Base-by-base conservation (phyloP, 805 yeast genomes). In the Candida coquimbonensis region DNA sequence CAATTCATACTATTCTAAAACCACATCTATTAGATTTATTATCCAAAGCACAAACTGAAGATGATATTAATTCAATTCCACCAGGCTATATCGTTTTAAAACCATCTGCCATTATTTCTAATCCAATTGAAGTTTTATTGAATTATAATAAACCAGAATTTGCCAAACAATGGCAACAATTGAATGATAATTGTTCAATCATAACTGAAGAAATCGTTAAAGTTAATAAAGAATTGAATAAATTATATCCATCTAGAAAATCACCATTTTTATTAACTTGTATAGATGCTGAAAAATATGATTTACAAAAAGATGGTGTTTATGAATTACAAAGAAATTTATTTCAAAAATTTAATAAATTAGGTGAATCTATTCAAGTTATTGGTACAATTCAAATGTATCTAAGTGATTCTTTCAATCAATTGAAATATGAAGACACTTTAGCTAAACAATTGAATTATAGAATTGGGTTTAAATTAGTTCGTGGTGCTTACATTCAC, bases 361-460 rank as follows among this genome's bases (percentile, higher is more conserved):
- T 67, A 34, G 68, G 76, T 48, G 62, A 69, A 36, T 80, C 82
- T 5, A 73, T 80, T 21, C 77, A 84, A 29, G 86, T 87, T 25
- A 86, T 87, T 41, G 97, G 98, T 27, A 90, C 98, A 9, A 77
- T 91, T 65, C 98, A 90, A 69, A 81, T 91, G 87, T 90, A 90
- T 65, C 73, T 91, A 58, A 78, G 81, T 42, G 87, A 83, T 51
- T 80, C 95, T 0, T 62, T 80, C 2, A 72, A 72, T 19, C 73
- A 85, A 53, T 68, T 91, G 51, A 64, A 75, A 31, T 52, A 67
- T 36, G 97, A 90, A 62, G 76, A 78, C 52, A 65, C 72, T 53
- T 69, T 80, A 46, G 96, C 97, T 16, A 54, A 66, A 47, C 73
- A 76, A 44, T 64, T 67, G 17, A 63, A 66, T 45, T 90, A 90